Conservation (phyloP, 2,329 filamentous ascomycete genomes). For the Calonectria pteridis region DNA sequence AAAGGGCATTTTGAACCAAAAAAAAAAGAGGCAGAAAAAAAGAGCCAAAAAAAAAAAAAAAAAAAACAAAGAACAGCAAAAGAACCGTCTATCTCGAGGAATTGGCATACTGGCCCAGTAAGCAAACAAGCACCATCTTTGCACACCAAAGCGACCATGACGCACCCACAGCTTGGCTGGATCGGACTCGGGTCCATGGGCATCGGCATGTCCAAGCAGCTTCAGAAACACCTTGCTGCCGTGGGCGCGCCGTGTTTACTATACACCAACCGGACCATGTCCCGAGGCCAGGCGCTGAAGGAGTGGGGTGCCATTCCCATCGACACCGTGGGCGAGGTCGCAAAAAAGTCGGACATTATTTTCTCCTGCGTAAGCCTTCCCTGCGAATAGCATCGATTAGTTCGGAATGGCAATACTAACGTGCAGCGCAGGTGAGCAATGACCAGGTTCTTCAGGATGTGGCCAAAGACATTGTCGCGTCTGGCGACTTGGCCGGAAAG, state of each 20-base stretch:
- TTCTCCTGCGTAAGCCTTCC: constrained; percentile 54
- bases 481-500: constrained; percentile 26
- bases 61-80: too few relatives aligned
- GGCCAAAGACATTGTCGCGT: constrained; percentile 13
- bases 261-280: constrained; percentile 55
- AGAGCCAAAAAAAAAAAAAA: not conserved
- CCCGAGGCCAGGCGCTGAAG: constrained; percentile 51
- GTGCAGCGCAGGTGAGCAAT: constrained; percentile 8
- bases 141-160: not conserved
- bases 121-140: not conserved
- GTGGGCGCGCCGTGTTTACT: constrained; percentile 49
- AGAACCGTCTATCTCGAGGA: not conserved
- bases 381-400: too few relatives aligned
- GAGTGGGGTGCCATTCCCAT: constrained; percentile 50
- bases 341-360: constrained; percentile 53
- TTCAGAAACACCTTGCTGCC: constrained; percentile 53
- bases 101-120: too few relatives aligned
- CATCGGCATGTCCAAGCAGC: constrained; percentile 57
- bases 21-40: not conserved
- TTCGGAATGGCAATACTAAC: not conserved
- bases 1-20: not conserved
- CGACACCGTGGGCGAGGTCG: constrained; percentile 49
- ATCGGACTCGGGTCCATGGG: constrained; percentile 59
- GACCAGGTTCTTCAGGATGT: constrained; percentile 9
- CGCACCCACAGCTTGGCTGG: constrained; percentile 18